These are phyloP conservation scores for Papiliotrema laurentii DNA, from an alignment of 1,284 basidiomycete genomes.

Conservation along the genomic window DNA sequence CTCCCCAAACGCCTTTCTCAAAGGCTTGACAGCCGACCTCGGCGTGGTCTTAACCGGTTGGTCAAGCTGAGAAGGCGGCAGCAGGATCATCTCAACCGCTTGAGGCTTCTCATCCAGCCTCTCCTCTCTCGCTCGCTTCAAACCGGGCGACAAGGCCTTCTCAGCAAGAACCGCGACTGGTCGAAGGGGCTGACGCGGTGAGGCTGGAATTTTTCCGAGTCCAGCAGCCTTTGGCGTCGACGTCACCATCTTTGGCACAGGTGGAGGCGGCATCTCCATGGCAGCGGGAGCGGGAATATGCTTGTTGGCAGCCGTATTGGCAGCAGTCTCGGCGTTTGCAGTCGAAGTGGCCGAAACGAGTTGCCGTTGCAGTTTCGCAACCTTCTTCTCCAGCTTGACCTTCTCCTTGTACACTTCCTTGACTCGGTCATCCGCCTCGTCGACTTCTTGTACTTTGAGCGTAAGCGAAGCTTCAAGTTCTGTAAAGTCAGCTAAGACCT, in stretches of 20 bases:
- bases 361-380: slow-evolving; percentile 31
- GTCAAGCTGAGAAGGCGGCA: slow-evolving; percentile 2
- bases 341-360: slow-evolving; percentile 15
- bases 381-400: slow-evolving; percentile 32
- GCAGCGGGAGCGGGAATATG: background rate
- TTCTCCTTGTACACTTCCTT: slow-evolving; percentile 29
- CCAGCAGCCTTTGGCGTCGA: background rate
- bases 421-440: slow-evolving; percentile 33
- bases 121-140: slow-evolving; percentile 8
- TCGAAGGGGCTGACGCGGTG: slow-evolving; percentile 6
- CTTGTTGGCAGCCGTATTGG: slow-evolving; percentile 20
- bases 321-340: slow-evolving; percentile 16
- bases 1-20: background rate
- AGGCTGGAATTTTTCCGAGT: background rate
- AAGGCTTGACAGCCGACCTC: background rate
- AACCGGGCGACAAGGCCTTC: background rate
- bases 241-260: background rate
- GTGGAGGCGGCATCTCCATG: background rate
- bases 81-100: slow-evolving; percentile 8
- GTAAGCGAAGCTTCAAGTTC: slow-evolving; percentile 28
- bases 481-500: slow-evolving; percentile 2
- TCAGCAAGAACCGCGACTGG: slow-evolving; percentile 7
- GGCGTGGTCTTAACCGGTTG: background rate
- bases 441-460: slow-evolving; percentile 32
- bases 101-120: slow-evolving; percentile 8